A percentile compares a stretch with the other conserved stretches of the same genome.
These are phyloP conservation scores for Rhizopus microsporus DNA, from an alignment of 371 early-diverging fungal species.

Conservation along the genomic window DNA sequence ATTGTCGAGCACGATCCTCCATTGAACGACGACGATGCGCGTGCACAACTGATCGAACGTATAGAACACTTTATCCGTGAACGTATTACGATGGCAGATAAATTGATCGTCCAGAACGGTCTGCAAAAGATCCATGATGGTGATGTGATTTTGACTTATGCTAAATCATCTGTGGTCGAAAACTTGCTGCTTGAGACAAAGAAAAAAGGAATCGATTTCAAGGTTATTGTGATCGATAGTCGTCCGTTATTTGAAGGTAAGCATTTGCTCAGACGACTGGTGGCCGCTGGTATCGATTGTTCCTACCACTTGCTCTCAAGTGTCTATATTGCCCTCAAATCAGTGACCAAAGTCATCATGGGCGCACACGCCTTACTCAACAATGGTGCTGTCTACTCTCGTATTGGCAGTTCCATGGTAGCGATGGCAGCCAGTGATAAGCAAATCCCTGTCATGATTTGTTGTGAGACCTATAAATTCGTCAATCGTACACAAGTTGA, in stretches of 20 bases:
- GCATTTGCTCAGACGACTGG: slow-evolving; percentile 64
- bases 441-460: slow-evolving; percentile 93
- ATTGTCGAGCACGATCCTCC: slow-evolving; percentile 58
- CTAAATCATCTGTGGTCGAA: slow-evolving; percentile 85
- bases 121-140: slow-evolving; percentile 89
- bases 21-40: slow-evolving; percentile 75
- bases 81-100: slow-evolving; percentile 84
- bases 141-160: slow-evolving; percentile 94
- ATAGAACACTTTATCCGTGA: slow-evolving; percentile 92
- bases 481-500: slow-evolving; percentile 91
- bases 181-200: slow-evolving; percentile 79
- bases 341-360: slow-evolving; percentile 91
- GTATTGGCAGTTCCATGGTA: slow-evolving; percentile 92
- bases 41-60: slow-evolving; percentile 59
- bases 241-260: slow-evolving; percentile 90
- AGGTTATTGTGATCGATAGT: slow-evolving; percentile 92
- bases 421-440: slow-evolving; percentile 88
- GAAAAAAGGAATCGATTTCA: slow-evolving; percentile 75
- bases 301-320: slow-evolving; percentile 73
- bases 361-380: slow-evolving; percentile 92
- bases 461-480: slow-evolving; percentile 97
- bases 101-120: slow-evolving; percentile 77
- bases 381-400: slow-evolving; percentile 92
- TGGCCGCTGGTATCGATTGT: slow-evolving; percentile 73
- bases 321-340: slow-evolving; percentile 75